These are phyloP conservation scores for Pittosporum tobira DNA, from an alignment of 129 eudicot genomes.

Conservation along the genomic window DNA sequence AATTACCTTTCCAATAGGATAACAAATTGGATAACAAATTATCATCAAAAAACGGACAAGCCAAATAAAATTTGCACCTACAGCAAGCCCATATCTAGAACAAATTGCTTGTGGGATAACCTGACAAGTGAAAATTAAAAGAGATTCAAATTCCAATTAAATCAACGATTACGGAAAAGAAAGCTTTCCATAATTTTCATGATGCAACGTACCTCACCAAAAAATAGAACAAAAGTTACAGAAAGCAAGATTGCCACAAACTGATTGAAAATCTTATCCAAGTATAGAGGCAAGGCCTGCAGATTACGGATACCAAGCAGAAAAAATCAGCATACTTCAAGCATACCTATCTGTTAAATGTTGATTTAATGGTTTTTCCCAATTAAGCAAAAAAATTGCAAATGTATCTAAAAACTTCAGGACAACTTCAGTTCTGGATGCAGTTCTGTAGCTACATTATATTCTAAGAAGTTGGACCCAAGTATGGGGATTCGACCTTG, in stretches of 20 bases:
- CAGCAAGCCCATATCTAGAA: conserved; percentile 96
- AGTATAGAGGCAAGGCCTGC: conserved; percentile 93
- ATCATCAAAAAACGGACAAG: conserved; percentile 81
- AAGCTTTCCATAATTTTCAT: neutral
- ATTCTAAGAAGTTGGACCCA: no score
- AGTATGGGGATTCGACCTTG: no score
- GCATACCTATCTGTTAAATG: neutral
- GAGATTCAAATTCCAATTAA: conserved; percentile 5
- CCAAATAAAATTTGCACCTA: conserved; percentile 87
- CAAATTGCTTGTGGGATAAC: conserved; percentile 97
- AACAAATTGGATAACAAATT: conserved; percentile 75
- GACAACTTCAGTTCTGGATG: no score
- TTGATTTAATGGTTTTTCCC: neutral
- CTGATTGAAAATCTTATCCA: conserved; percentile 88
- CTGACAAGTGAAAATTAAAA: conserved; percentile 25
- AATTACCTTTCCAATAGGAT: conserved; percentile 87
- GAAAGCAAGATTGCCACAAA: conserved; percentile 79
- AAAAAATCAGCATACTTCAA: neutral
- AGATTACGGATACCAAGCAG: conserved; percentile 16
- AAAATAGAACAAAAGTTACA: conserved; percentile 84
- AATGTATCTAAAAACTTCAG: no score
- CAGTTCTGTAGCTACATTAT: no score
- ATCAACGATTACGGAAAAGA: neutral
- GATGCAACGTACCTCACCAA: conserved; percentile 69
- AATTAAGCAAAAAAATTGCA: neutral